phyloP scores from a whole-genome alignment of 2,329 filamentous ascomycete genomes.

The Teratosphaeriaceae sp. region DNA sequence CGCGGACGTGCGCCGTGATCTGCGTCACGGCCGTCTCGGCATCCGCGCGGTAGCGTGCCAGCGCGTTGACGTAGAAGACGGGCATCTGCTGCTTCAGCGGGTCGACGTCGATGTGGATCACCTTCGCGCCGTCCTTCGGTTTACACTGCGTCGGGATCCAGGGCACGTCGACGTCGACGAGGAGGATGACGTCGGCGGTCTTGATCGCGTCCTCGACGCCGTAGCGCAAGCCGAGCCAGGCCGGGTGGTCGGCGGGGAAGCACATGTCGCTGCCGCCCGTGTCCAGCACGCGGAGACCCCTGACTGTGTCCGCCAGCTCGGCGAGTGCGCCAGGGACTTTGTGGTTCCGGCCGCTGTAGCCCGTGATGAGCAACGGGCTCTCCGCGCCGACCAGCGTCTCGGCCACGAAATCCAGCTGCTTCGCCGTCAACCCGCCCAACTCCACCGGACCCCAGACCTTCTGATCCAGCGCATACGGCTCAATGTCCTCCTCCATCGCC shows the following conservation, averaged over 20 bases:
- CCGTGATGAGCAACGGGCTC: conserved; percentile 63
- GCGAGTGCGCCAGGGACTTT: conserved; percentile 55
- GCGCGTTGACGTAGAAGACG: conserved; percentile 51
- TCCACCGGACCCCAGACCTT: conserved; percentile 64
- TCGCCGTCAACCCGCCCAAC: conserved; percentile 53
- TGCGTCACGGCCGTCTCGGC: conserved; percentile 58
- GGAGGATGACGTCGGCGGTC: conserved; percentile 74
- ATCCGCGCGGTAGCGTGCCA: conserved; percentile 46
- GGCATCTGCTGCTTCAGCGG: conserved; percentile 59
- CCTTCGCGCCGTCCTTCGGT: conserved; percentile 49
- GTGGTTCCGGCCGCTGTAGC: conserved; percentile 65
- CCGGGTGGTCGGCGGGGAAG: conserved; percentile 63
- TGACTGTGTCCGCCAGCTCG: conserved; percentile 59
- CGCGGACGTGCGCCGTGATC: conserved; percentile 53
- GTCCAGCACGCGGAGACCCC: conserved; percentile 65
- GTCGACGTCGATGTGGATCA: conserved; percentile 61
- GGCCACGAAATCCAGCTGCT: conserved; percentile 53
- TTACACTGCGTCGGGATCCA: conserved; percentile 79
- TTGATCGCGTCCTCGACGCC: conserved; percentile 67
- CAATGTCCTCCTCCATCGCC: conserved; percentile 78
- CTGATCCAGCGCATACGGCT: conserved; percentile 63
- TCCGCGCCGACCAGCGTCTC: conserved; percentile 57
- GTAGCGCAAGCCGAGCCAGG: conserved; percentile 58
- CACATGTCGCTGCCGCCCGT: conserved; percentile 76
- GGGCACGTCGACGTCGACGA: conserved; percentile 84